Evolutionary conservation across 208 protist genomes (phyloP), one percentile per base, ranked within the genome.

Genomic region (Porcisia deanei): DNA sequence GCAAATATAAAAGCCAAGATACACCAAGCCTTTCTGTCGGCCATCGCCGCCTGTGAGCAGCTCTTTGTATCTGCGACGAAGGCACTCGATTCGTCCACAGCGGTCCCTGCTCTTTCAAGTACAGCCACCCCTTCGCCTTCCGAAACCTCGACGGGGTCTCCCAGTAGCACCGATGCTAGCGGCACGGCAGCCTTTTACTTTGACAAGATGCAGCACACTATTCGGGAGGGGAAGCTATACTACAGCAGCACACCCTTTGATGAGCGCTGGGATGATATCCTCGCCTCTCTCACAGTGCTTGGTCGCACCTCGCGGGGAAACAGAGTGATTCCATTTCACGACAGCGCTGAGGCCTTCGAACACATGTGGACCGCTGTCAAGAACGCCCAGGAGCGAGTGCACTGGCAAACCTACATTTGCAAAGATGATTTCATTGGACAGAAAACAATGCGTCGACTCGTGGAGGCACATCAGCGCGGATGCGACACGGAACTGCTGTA

Each of bases 391-490:
- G 57, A 85, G 59, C 87, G 87, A 69, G 91, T 97, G 61, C 77
- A 92, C 34, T 96, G 93, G 94, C 91, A 97, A 79, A 97, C 94
- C n/a, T 98, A 98, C 82, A 98, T 98, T 55, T 96, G 93, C 79
- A 97, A 97, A 66, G 91, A 97, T 72, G 96, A 98, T 75, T 71
- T 82, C 58, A 87, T 97, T 14, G 96, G 96, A 2, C 73, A 85
- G 65, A 55, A 76, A 18, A 98, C 96, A 30, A 76, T 98, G 10
- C 45, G 73, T 16, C 86, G 90, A 30, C 78, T 98, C 58, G 85
- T 88, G 20, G 72, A 89, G 60, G 96, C 96, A 1, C 85, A 89
- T 34, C 64, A 79, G 34, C 91, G 96, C 45, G 88, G 87, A 55
- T 96, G 93, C 76, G 61, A 85, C 20, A 94, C 91, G 34, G 88